Conservation (phyloP, 2,329 filamentous ascomycete genomes). For the Epichloe bromicola region DNA sequence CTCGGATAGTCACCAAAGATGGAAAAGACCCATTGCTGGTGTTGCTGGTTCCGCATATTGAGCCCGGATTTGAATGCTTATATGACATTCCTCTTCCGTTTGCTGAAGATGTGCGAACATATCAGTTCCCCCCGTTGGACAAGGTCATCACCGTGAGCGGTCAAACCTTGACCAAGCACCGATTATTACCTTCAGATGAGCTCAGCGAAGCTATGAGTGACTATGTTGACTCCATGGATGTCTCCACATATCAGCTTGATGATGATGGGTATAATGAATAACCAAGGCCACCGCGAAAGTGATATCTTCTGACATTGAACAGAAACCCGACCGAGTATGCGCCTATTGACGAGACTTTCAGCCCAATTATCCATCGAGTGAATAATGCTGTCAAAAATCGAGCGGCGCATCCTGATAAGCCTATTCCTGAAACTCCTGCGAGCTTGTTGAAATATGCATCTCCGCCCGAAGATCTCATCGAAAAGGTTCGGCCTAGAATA, state of each 20-base stretch:
- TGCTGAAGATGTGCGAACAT: slow-evolving; percentile 80
- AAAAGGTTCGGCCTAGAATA: slow-evolving; percentile 43
- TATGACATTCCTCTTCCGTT: slow-evolving; percentile 88
- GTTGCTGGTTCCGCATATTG: slow-evolving; percentile 67
- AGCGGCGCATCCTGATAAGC: slow-evolving; percentile 58
- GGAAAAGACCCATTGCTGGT: slow-evolving; percentile 65
- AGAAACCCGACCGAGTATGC: slow-evolving; percentile 53
- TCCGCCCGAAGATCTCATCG: slow-evolving; percentile 54
- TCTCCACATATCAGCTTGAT: slow-evolving; percentile 57
- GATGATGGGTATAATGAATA: slow-evolving; percentile 51
- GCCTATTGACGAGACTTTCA: slow-evolving; percentile 68
- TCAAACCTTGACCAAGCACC: slow-evolving; percentile 65
- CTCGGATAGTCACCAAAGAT: slow-evolving; percentile 74
- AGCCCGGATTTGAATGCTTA: slow-evolving; percentile 68
- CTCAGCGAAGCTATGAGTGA: slow-evolving; percentile 73
- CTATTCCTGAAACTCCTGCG: slow-evolving; percentile 47
- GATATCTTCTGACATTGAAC: neutral
- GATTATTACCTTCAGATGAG: slow-evolving; percentile 64
- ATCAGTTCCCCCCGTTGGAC: slow-evolving; percentile 87
- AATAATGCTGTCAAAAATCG: slow-evolving; percentile 75
- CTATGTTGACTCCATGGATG: slow-evolving; percentile 88
- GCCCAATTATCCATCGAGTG: slow-evolving; percentile 76
- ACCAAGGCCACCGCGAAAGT: too few species aligned
- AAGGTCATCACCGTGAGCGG: slow-evolving; percentile 79
- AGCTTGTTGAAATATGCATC: slow-evolving; percentile 60